Evolutionary conservation across 2,329 filamentous ascomycete species (phyloP).

Genomic region (Phoma sp.): DNA sequence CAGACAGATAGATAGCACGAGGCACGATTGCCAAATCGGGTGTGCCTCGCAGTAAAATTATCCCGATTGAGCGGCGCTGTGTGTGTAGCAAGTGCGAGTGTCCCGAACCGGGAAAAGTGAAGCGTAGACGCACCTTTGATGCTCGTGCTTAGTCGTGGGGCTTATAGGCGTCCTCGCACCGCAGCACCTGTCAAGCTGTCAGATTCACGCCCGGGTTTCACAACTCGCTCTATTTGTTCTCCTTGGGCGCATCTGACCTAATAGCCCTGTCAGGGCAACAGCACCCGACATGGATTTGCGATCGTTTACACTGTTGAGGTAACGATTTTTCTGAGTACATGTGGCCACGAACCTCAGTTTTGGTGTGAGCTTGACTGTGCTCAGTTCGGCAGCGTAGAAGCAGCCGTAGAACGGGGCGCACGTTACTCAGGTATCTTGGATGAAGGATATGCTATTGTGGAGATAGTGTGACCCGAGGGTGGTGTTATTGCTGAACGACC

Average conservation of each 20-base stretch:
- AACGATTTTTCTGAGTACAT: background rate
- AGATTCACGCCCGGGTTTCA: slow-evolving; percentile 19
- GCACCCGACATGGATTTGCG: slow-evolving; percentile 4
- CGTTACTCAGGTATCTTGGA: background rate
- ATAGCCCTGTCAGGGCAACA: slow-evolving; percentile 3
- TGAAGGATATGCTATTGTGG: background rate
- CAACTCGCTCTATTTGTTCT: background rate
- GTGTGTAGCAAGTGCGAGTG: background rate
- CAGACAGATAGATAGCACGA: background rate
- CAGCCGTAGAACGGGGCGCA: background rate
- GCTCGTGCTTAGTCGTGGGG: background rate
- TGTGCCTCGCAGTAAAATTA: too few relatives aligned
- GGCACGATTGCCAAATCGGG: background rate
- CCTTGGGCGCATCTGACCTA: slow-evolving; percentile 23
- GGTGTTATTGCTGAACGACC: background rate
- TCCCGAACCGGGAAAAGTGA: background rate
- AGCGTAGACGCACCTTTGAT: background rate
- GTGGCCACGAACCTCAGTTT: background rate
- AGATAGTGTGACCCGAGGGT: background rate
- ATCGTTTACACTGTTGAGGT: background rate
- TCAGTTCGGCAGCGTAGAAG: background rate
- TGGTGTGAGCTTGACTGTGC: background rate
- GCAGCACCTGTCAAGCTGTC: slow-evolving; percentile 37
- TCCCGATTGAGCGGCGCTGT: background rate
- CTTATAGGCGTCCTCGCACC: slow-evolving; percentile 23